Evolutionary conservation across 208 protist genomes (phyloP), one percentile per base, ranked within the genome.

Genomic region (Trichomonas vaginalis): DNA sequence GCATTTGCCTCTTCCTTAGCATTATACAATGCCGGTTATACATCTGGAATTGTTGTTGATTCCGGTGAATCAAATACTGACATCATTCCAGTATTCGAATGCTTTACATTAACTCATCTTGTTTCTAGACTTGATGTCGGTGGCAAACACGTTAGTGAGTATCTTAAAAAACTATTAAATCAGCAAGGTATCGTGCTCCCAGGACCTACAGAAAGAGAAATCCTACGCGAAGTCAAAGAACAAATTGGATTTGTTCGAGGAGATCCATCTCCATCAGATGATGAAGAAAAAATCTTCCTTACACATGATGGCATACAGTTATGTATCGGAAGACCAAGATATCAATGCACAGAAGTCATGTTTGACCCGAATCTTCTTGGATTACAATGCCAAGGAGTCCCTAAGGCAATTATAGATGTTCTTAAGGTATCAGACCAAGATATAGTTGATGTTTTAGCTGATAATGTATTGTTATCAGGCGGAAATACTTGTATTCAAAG

Each of bases 31-130:
- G 97, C 97, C 70, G 98, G 98, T 51, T 96, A 97, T 96, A 98
- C 97, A 61, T 98, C 98, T 47, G 98, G 98, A 95, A 96, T 98
- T 88, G 97, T 99, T 88, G 79, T 99, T 15, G 98, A 99, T 95
- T 97, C 98, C 96, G 99, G 99, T 47, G 97, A 99, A 97, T 97
- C 98, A 96, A 98, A 98, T 37, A 98, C 98, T 96, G 98, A 99
- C 97, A 98, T 98, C 32, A 98, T 99, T 46, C 99, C 99, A 95
- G 98, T 99, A 95, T 99, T 99, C 97, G 92, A 99, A 88, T 95
- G 96, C 35, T 96, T 96, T 95, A 95, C 95, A 51, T 83, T 97
- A 0, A 92, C 95, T 12, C 96, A 97, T 83, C 96, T 97, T 40
- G 96, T 98, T 95, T 42, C 96, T 14, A 88, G 96, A 82, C 70